Conservation (phyloP, 208 protist species). For the Trypanosoma grayi region DNA sequence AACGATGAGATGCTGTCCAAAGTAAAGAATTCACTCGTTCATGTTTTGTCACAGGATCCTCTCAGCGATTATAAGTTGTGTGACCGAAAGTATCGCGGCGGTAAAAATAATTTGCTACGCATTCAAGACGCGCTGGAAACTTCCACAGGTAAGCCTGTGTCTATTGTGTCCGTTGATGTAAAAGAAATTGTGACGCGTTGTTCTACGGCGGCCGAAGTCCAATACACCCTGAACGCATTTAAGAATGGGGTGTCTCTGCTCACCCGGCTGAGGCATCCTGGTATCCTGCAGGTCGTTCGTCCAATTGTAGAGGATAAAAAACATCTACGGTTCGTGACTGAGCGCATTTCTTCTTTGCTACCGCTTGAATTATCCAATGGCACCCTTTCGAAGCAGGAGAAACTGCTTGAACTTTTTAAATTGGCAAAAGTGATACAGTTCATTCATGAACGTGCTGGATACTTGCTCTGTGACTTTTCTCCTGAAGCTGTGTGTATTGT, state of each 20-base stretch:
- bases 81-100: conserved; percentile 21
- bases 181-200: conserved; percentile 33
- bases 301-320: conserved; percentile 35
- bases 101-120: conserved; percentile 36
- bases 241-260: conserved; percentile 32
- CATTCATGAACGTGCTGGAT: conserved; percentile 42
- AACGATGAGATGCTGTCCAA: conserved; percentile 33
- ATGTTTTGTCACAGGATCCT: conserved; percentile 32
- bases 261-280: conserved; percentile 41
- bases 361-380: conserved; percentile 17
- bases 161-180: conserved; percentile 40
- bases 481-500: conserved; percentile 45
- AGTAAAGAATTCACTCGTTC: conserved; percentile 36
- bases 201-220: conserved; percentile 22
- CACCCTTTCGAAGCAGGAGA: conserved; percentile 31
- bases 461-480: conserved; percentile 51
- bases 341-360: conserved; percentile 42
- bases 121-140: conserved; percentile 39
- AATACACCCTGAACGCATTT: conserved; percentile 25
- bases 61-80: conserved; percentile 36
- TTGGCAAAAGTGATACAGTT: conserved; percentile 52
- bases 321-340: conserved; percentile 43
- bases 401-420: conserved; percentile 36
- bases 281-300: conserved; percentile 38
- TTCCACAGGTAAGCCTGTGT: conserved; percentile 34